phyloP scores from a whole-genome alignment of 352 stramenopile genomes.

The Pythium dissotocum region DNA sequence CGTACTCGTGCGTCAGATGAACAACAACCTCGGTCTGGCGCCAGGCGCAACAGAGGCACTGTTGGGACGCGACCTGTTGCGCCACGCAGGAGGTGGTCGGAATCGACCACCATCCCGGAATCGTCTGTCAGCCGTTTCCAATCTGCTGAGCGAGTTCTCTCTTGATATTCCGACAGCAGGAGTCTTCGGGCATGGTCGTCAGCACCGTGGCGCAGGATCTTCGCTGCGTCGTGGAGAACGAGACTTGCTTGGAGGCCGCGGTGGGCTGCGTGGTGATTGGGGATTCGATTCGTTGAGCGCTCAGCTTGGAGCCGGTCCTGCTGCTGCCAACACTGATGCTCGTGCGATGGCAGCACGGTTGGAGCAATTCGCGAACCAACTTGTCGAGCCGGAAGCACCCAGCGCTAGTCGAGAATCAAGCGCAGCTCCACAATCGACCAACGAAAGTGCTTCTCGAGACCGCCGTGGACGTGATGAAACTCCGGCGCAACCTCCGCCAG shows the following conservation, averaged over 20 bases:
- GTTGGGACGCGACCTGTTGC: constrained; percentile 47
- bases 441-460: neutral
- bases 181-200: constrained; percentile 31
- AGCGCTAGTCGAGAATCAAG: neutral
- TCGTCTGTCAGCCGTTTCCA: constrained; percentile 67
- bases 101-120: constrained; percentile 60
- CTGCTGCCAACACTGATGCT: constrained; percentile 35
- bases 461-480: neutral
- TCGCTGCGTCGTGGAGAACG: constrained; percentile 48
- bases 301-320: neutral
- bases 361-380: constrained; percentile 68
- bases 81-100: constrained; percentile 43
- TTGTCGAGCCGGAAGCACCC: constrained; percentile 39
- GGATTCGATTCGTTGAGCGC: constrained; percentile 9
- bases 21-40: constrained; percentile 58
- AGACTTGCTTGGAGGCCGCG: constrained; percentile 43
- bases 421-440: neutral
- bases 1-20: constrained; percentile 74
- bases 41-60: constrained; percentile 23
- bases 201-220: constrained; percentile 24
- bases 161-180: constrained; percentile 64
- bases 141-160: constrained; percentile 82
- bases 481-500: neutral
- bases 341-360: constrained; percentile 72
- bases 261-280: constrained; percentile 35